Base-by-base conservation (phyloP, 257 asterid genomes). In the Scutellaria baicalensis region DNA sequence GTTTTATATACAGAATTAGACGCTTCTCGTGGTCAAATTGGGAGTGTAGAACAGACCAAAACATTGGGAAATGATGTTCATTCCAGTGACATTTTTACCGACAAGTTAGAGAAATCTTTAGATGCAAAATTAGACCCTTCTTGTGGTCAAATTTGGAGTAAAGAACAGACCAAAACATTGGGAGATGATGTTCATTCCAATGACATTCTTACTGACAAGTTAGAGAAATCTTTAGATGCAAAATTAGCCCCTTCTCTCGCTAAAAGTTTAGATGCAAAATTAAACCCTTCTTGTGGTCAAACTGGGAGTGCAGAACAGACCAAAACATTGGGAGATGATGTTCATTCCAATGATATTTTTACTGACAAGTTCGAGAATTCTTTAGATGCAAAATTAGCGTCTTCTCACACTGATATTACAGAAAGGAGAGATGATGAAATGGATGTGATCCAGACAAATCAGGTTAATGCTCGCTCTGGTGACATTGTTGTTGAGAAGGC, bases 381-480 rank as follows among this genome's bases (percentile, higher is more conserved):
- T n/a, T 39, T n/a, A 1, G 18, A 42, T 27, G 23, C 16, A 16
- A 50, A 12, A 21, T 10, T 11, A 13, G 21, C 27, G 50, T 49
- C 60, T 27, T 71, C 56, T 66, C 66, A 31, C 35, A 9, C 18
- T 44, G 75, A 35, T 20, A 16, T 16, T 51, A 38, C 31, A 39
- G 70, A 75, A 17, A 70, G 14, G 71, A 49, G n/a, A 36, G 18
- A 39, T 23, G 50, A 64, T 44, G n/a, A 61, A 40, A 48, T 33
- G 62, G 12, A 21, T 16, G 48, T 17, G 65, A 16, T 21, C 6
- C 18, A 9, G 35, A 42, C 40, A n/a, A 51, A 18, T 78, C 59
- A 44, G 27, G n/a, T 64, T 47, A 38, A 35, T 21, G 49, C 44
- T 17, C 48, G 38, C 16, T 45, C 63, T 16, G 56, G 40, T 6